A percentile compares a stretch with the other conserved stretches of the same genome.
Conservation (phyloP, 1,284 basidiomycete genomes). For the Vanrija humicola region DNA sequence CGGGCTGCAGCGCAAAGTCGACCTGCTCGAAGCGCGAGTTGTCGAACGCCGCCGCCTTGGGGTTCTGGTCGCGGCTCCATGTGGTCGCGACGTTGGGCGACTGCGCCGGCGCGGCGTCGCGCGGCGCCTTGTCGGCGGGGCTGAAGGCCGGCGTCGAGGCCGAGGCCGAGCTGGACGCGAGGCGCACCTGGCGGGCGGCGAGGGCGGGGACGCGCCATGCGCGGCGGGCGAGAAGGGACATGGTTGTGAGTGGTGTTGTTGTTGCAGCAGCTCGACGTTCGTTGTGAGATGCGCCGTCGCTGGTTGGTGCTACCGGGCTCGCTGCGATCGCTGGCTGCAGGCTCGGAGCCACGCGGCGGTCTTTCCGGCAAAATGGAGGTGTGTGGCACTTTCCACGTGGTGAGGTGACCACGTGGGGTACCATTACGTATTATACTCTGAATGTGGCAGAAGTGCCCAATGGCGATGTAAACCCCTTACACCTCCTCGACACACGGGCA, state of each 20-base stretch:
- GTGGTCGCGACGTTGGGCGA: slow-evolving; percentile 71
- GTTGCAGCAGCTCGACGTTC: too few species aligned
- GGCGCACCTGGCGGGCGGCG: background rate
- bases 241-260: background rate
- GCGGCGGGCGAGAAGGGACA: slow-evolving; percentile 9
- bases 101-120: slow-evolving; percentile 50
- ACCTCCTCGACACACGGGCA: too few species aligned
- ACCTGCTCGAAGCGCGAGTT: slow-evolving; percentile 75
- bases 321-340: too few species aligned
- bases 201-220: background rate
- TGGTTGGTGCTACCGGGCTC: too few species aligned
- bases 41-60: slow-evolving; percentile 39
- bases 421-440: too few species aligned
- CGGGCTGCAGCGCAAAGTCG: slow-evolving; percentile 70
- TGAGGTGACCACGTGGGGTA: too few species aligned
- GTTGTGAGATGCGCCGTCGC: too few species aligned
- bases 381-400: too few species aligned
- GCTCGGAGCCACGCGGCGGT: too few species aligned
- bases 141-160: background rate
- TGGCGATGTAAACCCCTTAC: too few species aligned
- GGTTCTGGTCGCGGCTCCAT: slow-evolving; percentile 71
- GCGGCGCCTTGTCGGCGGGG: slow-evolving; percentile 4
- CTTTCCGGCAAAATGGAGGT: too few species aligned
- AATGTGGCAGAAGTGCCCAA: too few species aligned
- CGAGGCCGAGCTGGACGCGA: background rate